A percentile compares a stretch with the other conserved stretches of the same genome.
Conservation (phyloP, 108 stramenopile species). For the Nannochloropsis gaditana region DNA sequence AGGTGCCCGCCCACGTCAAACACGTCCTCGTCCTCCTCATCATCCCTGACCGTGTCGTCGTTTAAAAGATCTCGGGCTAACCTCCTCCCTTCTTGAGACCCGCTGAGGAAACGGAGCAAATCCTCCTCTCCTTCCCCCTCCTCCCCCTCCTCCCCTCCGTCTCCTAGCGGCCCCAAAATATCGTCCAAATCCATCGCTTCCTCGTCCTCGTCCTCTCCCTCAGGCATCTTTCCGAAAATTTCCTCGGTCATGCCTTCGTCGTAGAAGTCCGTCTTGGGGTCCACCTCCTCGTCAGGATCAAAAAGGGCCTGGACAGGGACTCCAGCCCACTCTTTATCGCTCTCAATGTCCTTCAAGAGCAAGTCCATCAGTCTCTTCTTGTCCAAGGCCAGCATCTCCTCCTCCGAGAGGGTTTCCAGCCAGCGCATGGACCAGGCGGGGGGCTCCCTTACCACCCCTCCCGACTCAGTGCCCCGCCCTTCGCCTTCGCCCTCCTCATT, state of each 20-base stretch:
- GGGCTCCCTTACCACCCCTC: neutral
- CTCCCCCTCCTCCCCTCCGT: slow-evolving; percentile 18
- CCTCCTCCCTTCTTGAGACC: neutral
- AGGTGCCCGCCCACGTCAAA: slow-evolving; percentile 12
- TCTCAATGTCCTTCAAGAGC: slow-evolving; percentile 12
- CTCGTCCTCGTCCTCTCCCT: neutral
- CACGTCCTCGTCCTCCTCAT: slow-evolving; percentile 23
- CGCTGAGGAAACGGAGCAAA: slow-evolving; percentile 32
- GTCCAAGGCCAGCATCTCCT: neutral
- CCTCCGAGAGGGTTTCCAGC: neutral
- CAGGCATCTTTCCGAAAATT: neutral
- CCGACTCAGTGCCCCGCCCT: neutral
- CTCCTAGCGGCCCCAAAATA: slow-evolving; percentile 19
- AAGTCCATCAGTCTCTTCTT: slow-evolving; percentile 1
- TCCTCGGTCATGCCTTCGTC: slow-evolving; percentile 10
- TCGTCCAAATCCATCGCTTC: slow-evolving; percentile 29
- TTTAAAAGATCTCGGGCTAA: neutral
- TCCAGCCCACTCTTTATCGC: neutral
- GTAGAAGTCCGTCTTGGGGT: neutral
- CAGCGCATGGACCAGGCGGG: neutral
- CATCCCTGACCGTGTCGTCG: neutral
- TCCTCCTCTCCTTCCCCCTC: slow-evolving; percentile 21
- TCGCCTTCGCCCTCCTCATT: neutral
- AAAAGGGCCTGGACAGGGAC: neutral
- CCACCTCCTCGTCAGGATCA: neutral